These are phyloP conservation scores for Hypoxylon trugodes DNA, from an alignment of 495 filamentous ascomycete genomes.

Conservation along the genomic window DNA sequence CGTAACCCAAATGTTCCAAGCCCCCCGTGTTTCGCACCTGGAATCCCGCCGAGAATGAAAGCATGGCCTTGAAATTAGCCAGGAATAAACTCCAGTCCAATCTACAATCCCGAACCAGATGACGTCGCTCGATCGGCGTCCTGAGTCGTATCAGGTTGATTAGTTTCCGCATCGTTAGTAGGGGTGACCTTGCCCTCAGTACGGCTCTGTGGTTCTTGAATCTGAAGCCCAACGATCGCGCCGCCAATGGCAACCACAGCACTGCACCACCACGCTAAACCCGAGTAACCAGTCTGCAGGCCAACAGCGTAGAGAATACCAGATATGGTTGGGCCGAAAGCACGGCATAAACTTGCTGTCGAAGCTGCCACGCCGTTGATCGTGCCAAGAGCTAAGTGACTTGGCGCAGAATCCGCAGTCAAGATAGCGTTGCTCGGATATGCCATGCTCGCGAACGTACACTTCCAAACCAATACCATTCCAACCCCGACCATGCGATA, in stretches of 20 bases:
- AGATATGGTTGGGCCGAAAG: conserved; percentile 87
- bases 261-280: conserved; percentile 91
- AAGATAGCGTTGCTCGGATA: conserved; percentile 89
- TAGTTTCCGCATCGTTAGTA: conserved; percentile 25
- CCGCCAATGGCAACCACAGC: conserved; percentile 78
- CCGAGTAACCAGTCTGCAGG: conserved; percentile 78
- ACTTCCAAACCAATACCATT: conserved; percentile 82
- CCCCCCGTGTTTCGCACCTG: conserved; percentile 17
- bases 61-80: conserved; percentile 10
- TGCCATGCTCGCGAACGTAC: conserved; percentile 82
- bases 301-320: conserved; percentile 85
- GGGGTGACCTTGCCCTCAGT: conserved; percentile 47
- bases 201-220: conserved; percentile 55
- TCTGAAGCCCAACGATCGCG: conserved; percentile 61
- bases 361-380: conserved; percentile 95
- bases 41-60: conserved; percentile 37
- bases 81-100: conserved; percentile 6
- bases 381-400: conserved; percentile 79
- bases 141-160: conserved; percentile 18
- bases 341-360: conserved; percentile 84
- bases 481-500: conserved; percentile 78
- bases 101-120: conserved; percentile 12
- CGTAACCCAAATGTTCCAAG: conserved; percentile 36
- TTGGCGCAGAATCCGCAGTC: conserved; percentile 83
- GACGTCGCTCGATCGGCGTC: conserved; percentile 3